Conservation (phyloP, 805 yeast species). For the Lipomyces spencermartinsiae region DNA sequence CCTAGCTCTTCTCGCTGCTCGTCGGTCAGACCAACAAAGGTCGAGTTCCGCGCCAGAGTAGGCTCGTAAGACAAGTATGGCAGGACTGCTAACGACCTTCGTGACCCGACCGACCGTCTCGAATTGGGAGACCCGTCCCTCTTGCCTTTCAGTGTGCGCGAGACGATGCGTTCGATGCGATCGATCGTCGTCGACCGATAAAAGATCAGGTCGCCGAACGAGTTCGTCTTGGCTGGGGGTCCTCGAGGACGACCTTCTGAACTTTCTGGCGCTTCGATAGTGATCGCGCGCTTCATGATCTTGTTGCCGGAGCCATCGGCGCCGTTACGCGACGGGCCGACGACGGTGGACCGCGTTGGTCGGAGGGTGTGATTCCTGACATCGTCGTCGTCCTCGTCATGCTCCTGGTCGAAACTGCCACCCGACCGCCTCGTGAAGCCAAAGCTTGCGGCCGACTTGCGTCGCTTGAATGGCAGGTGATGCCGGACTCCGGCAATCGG, state of each 20-base stretch:
- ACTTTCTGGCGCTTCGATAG: slow-evolving; percentile 51
- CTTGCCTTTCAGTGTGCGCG: slow-evolving; percentile 27
- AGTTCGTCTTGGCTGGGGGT: slow-evolving; percentile 2
- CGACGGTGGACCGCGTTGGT: slow-evolving; percentile 11
- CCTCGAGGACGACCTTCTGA: neutral
- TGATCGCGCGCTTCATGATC: slow-evolving; percentile 54
- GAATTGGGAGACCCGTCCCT: slow-evolving; percentile 31
- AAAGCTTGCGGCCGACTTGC: slow-evolving; percentile 10
- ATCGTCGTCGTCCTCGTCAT: neutral
- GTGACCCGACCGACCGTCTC: slow-evolving; percentile 20
- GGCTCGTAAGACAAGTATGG: slow-evolving; percentile 89
- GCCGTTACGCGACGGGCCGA: neutral
- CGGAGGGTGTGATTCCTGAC: neutral
- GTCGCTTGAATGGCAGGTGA: slow-evolving; percentile 6
- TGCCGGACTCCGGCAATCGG: slow-evolving; percentile 26
- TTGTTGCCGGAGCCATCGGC: neutral
- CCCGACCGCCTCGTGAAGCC: slow-evolving; percentile 3
- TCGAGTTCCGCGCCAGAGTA: slow-evolving; percentile 90
- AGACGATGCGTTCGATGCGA: slow-evolving; percentile 26
- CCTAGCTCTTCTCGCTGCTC: slow-evolving; percentile 93
- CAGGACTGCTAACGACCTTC: slow-evolving; percentile 53
- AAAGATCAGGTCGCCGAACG: slow-evolving; percentile 21
- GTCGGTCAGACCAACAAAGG: slow-evolving; percentile 79
- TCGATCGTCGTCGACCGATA: slow-evolving; percentile 28
- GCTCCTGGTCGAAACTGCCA: neutral